Conservation (phyloP, 345 rosid genomes). For the Euphorbia lathyris region DNA sequence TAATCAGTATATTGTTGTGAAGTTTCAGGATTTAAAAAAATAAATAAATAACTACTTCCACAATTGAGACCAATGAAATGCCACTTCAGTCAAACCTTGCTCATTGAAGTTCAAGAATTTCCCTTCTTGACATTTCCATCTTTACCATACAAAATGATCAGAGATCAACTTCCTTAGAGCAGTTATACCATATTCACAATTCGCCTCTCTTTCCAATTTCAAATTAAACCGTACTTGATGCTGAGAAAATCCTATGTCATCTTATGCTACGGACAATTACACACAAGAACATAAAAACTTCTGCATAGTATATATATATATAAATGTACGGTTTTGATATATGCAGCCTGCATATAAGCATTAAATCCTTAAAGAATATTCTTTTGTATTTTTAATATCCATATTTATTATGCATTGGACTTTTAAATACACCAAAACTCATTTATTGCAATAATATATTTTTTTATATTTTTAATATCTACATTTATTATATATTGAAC, state of each 20-base stretch:
- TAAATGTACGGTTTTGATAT: too few species aligned
- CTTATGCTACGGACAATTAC: not conserved
- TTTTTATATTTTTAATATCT: too few species aligned
- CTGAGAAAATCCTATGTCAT: not conserved
- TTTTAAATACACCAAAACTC: too few species aligned
- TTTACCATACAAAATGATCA: not conserved
- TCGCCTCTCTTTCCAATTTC: not conserved
- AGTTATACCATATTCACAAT: not conserved
- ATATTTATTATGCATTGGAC: too few species aligned
- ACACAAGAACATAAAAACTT: not conserved
- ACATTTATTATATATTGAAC: too few species aligned
- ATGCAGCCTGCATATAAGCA: too few species aligned
- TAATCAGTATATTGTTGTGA: not conserved
- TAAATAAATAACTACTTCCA: not conserved
- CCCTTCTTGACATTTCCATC: not conserved
- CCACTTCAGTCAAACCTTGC: not conserved
- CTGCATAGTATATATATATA: not conserved
- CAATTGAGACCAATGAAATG: not conserved
- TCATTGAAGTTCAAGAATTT: not conserved
- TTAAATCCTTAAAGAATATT: too few species aligned
- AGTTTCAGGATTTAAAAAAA: not conserved
- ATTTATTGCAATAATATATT: too few species aligned
- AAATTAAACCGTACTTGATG: not conserved
- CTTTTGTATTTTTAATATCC: too few species aligned
- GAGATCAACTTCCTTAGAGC: not conserved